A percentile compares a stretch with the other conserved stretches of the same genome.
phyloP scores from a whole-genome alignment of 306 rosid species.

The Canavalia gladiata region DNA sequence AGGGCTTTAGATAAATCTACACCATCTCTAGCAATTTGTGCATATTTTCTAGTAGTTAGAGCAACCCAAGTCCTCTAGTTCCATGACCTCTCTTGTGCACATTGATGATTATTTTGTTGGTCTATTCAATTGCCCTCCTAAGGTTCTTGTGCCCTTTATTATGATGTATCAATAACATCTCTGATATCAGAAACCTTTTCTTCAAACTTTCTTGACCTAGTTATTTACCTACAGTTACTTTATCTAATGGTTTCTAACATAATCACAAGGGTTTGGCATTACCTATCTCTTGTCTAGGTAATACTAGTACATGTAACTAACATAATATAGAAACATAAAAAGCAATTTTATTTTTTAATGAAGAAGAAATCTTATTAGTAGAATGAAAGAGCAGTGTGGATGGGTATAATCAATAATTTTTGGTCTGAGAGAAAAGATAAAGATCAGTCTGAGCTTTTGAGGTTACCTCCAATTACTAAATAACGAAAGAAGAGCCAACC shows the following conservation, averaged over 20 bases:
- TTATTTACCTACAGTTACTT: neutral
- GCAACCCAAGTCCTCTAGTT: neutral
- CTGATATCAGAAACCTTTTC: neutral
- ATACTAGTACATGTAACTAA: constrained; percentile 5
- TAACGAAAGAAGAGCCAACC: constrained; percentile 99
- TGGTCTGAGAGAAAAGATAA: constrained; percentile 12
- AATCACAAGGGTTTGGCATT: constrained; percentile 14
- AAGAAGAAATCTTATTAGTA: constrained; percentile 19
- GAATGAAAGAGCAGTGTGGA: constrained; percentile 5
- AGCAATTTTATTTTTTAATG: neutral
- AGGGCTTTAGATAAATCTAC: neutral
- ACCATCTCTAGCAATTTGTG: neutral
- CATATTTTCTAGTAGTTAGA: neutral
- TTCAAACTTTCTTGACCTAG: neutral
- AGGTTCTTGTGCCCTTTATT: neutral
- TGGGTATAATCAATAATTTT: neutral
- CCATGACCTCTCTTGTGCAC: neutral
- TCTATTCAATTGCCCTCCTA: neutral
- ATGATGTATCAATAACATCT: neutral
- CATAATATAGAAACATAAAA: neutral
- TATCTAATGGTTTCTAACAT: neutral
- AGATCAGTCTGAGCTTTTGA: constrained; percentile 30
- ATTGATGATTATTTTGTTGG: neutral
- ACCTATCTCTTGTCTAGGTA: neutral
- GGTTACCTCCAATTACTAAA: constrained; percentile 96